Evolutionary conservation across 306 rosid genomes (phyloP), one percentile per base, ranked within the genome.

Genomic region (Pterocarpus santalinus): DNA sequence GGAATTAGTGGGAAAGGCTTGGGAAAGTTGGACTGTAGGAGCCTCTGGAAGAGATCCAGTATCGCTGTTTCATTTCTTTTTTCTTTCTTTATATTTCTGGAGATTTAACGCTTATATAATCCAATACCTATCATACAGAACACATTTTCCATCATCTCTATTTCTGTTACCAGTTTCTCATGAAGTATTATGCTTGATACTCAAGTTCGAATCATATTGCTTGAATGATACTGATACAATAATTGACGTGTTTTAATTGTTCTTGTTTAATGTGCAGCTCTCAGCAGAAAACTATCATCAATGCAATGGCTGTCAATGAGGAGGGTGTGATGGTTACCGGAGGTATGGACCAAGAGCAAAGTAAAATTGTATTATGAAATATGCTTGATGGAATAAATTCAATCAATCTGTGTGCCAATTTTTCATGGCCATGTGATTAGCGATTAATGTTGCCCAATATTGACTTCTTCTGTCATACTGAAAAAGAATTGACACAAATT

Each of bases 271-370:
- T 78, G 69, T 77, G 84, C 91, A 95, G 99, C 68, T 92, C 99
- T 70, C 99, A 95, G 83, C 99, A 95, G 89, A 95, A 93, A 85
- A 93, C 98, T 63, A 95, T 95, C 66, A 95, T 93, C 76, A 93
- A 95, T 73, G 91, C 98, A 22, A 93, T 92, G 99, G 94, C 99
- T 64, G 97, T 95, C 87, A 95, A 95, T 67, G 98, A 95, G 57
- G 99, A 95, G 33, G 99, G 99, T 35, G 97, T 95, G 70, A 77
- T 95, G 92, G 98, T 83, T 67, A 91, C 98, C 22, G 99, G 99
- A 92, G 99, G 99, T 95, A 89, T 68, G 76, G 22, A 28, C 87
- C 70, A 56, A n/a, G 2, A 51, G 39, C 83, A 65, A 34, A 13
- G 13, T 64, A 30, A 78, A 73, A 34, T 38, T 38, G 34, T 47